A percentile compares a stretch with the other conserved stretches of the same genome.
phyloP scores from a whole-genome alignment of 2,329 filamentous ascomycete species.

The Alternaria consortialis region DNA sequence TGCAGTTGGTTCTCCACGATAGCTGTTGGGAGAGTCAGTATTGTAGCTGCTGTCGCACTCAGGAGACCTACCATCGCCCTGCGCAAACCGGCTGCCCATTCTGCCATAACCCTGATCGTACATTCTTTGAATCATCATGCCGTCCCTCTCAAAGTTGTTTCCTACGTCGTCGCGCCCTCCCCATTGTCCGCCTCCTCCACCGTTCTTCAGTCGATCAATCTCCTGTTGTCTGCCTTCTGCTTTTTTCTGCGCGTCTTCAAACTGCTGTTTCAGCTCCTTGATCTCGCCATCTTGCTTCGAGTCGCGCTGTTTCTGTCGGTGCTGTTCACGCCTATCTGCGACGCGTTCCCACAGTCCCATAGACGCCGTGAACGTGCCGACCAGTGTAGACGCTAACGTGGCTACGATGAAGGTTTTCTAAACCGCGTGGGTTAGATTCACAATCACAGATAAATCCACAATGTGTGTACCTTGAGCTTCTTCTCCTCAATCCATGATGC shows the following conservation, averaged over 20 bases:
- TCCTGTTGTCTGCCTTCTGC: constrained; percentile 36
- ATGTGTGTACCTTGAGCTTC: constrained; percentile 51
- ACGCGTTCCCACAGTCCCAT: constrained; percentile 56
- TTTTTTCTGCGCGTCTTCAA: constrained; percentile 43
- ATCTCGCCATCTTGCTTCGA: constrained; percentile 47
- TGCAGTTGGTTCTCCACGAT: constrained; percentile 55
- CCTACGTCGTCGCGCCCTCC: constrained; percentile 41
- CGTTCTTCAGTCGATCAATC: constrained; percentile 31
- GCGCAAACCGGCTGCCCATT: constrained; percentile 49
- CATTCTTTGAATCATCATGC: constrained; percentile 49
- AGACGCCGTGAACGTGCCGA: constrained; percentile 56
- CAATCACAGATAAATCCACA: neutral
- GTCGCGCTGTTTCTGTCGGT: constrained; percentile 52
- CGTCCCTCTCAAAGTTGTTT: constrained; percentile 42
- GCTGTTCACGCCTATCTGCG: constrained; percentile 47
- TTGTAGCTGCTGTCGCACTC: neutral
- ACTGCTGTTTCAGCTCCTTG: constrained; percentile 41
- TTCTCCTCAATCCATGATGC: constrained; percentile 57
- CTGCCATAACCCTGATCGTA: constrained; percentile 50
- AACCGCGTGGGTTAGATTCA: neutral
- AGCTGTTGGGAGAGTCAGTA: constrained; percentile 32
- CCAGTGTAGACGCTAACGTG: constrained; percentile 55
- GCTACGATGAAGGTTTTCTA: constrained; percentile 58
- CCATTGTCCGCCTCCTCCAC: constrained; percentile 5
- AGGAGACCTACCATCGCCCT: constrained; percentile 49